Evolutionary conservation across 176 grass and related monocot genomes (phyloP).

Genomic region (Aegilops bicornis): DNA sequence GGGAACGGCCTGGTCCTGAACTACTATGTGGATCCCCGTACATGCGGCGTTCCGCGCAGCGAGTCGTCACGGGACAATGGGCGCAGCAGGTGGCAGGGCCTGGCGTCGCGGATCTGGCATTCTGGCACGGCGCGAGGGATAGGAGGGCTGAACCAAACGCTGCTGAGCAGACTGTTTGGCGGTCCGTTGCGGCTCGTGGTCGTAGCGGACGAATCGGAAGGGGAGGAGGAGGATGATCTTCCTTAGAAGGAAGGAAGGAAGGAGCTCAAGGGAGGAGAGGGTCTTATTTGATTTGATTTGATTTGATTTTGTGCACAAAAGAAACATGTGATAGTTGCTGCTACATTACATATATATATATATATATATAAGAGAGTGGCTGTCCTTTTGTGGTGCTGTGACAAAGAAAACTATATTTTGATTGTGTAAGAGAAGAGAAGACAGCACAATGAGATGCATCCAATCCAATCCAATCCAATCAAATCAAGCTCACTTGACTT

Average conservation of each 20-base stretch:
- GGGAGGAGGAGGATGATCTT: neutral
- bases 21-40: slow-evolving; percentile 14
- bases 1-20: slow-evolving; percentile 23
- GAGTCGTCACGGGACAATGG: neutral
- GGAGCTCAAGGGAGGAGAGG: neutral
- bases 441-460: neutral
- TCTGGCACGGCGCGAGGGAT: slow-evolving; percentile 3
- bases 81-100: slow-evolving; percentile 26
- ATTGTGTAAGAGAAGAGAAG: neutral
- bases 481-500: neutral
- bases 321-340: neutral
- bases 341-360: neutral
- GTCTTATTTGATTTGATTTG: no score
- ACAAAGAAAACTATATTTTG: neutral
- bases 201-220: neutral
- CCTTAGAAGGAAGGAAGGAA: neutral
- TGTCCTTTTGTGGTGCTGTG: neutral
- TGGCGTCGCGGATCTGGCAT: slow-evolving; percentile 28
- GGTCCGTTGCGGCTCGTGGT: slow-evolving; percentile 9
- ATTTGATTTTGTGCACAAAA: neutral
- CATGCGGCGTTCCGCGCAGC: neutral
- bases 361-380: neutral
- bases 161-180: slow-evolving; percentile 26
- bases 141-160: slow-evolving; percentile 15
- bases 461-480: no score